Base-by-base conservation (phyloP, 2,329 filamentous ascomycete species). In the Tympanopsis confertula region DNA sequence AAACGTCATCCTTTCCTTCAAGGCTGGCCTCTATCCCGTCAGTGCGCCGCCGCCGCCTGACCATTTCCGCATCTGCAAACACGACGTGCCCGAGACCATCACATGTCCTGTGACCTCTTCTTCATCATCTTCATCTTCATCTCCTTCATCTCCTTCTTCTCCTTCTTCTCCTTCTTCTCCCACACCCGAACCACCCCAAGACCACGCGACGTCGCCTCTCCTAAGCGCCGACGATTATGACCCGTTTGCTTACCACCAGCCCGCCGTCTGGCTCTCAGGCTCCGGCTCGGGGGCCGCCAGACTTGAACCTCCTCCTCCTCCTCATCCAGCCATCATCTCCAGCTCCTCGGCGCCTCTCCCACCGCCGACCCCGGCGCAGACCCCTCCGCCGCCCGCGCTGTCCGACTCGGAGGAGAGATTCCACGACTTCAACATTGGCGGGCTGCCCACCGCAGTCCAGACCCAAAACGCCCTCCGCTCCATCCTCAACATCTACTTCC, bases 391-490 rank as follows among this genome's bases (percentile, higher is more conserved):
- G 3, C 49, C 50, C 3, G 38, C 41, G 44, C 43, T 0, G 48
- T 47, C 18, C 13, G 43, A 47, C 29, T n/a, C 36, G 5, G 53
- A 57, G 17, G 57, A 56, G 20, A 62, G 54, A 39, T 65, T 75
- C 33, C 59, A 65, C 41, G 62, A 66, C 5, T 62, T 77, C 38
- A 48, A 53, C 10, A 56, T 61, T 2, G 50, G 50, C 3, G 48
- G 53, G 14, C 56, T 57, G 18, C 60, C 65, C 39, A 71, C 68
- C 3, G 65, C 71, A 1, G 61, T 77, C 3, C 58, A 60, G 1
- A 56, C 74, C 4, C 76, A 81, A 44, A 77, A 79, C 46, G 64
- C 65, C 1, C 52, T 80, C 13, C 65, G 76, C 3, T 63, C 64
- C 13, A 51, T 76, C 3, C 58, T 80, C 0, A 65, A 61, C 35